Conservation (phyloP, 2,329 filamentous ascomycete species). For the Fusarium tuaranense region DNA sequence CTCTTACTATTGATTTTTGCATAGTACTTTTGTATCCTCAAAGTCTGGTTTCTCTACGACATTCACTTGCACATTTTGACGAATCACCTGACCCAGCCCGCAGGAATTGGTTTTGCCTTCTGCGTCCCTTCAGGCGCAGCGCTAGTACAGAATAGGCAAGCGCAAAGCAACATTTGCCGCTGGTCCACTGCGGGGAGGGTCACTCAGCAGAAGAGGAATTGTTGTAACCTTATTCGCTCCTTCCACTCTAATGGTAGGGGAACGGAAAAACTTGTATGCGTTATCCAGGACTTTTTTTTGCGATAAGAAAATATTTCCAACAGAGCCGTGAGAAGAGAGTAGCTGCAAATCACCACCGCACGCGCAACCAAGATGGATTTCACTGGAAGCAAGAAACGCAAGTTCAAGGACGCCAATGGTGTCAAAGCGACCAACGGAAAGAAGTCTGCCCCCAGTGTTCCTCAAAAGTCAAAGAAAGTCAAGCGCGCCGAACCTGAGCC, state of each 20-base stretch:
- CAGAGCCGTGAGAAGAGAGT: constrained; percentile 20
- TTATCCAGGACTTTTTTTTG: constrained; percentile 42
- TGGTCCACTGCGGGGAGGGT: constrained; percentile 36
- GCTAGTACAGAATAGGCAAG: constrained; percentile 32
- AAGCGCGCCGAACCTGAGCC: constrained; percentile 50
- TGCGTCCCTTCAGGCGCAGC: not conserved
- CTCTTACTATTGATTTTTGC: not conserved
- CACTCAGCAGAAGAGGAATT: constrained; percentile 1
- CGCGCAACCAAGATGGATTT: constrained; percentile 48
- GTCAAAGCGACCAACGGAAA: constrained; percentile 42
- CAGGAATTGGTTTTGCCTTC: not conserved
- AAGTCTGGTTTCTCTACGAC: not conserved
- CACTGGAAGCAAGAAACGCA: constrained; percentile 58
- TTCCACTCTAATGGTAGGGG: not conserved
- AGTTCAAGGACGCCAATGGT: constrained; percentile 52
- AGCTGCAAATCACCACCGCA: constrained; percentile 17
- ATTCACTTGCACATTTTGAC: constrained; percentile 11
- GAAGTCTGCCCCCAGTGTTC: constrained; percentile 38
- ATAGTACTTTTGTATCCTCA: not conserved
- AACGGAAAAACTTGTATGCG: constrained; percentile 36
- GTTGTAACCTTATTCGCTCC: constrained; percentile 1
- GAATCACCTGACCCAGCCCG: constrained; percentile 6
- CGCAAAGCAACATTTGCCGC: constrained; percentile 35
- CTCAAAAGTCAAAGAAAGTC: constrained; percentile 57
- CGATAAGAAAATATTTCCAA: constrained; percentile 44